phyloP scores from a whole-genome alignment of 495 filamentous ascomycete species.

The Neurospora sp. region DNA sequence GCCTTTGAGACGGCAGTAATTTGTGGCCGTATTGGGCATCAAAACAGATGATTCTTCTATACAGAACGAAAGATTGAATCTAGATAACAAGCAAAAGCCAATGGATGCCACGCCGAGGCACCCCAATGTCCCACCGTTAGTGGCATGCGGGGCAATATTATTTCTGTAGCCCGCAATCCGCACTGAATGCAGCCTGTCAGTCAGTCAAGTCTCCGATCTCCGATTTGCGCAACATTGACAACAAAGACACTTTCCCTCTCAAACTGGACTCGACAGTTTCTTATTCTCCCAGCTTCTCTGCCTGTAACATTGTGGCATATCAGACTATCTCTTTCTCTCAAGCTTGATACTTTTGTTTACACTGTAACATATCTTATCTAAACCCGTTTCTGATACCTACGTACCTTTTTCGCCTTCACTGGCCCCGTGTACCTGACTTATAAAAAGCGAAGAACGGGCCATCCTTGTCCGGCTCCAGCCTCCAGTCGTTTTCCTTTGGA shows the following conservation, averaged over 20 bases:
- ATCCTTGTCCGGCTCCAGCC: neutral
- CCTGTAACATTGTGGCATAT: neutral
- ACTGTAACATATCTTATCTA: neutral
- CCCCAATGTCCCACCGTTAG: neutral
- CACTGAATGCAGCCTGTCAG: neutral
- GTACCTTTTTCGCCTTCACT: neutral
- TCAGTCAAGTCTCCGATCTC: neutral
- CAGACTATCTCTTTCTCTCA: neutral
- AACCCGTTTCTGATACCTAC: neutral
- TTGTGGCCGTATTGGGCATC: neutral
- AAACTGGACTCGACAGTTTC: neutral
- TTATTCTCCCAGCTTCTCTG: neutral
- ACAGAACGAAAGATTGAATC: neutral
- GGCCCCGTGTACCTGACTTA: neutral
- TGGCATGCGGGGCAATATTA: neutral
- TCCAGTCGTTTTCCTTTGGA: neutral
- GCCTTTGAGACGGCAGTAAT: neutral
- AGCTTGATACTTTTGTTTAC: neutral
- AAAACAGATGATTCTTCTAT: neutral
- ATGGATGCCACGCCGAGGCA: neutral
- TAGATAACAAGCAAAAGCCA: neutral
- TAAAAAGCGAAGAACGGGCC: neutral
- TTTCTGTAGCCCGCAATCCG: neutral
- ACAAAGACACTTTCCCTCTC: neutral
- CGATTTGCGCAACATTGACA: neutral